Evolutionary conservation across 768 basidiomycete species (phyloP).

Genomic region (Gloeostereum incarnatum): DNA sequence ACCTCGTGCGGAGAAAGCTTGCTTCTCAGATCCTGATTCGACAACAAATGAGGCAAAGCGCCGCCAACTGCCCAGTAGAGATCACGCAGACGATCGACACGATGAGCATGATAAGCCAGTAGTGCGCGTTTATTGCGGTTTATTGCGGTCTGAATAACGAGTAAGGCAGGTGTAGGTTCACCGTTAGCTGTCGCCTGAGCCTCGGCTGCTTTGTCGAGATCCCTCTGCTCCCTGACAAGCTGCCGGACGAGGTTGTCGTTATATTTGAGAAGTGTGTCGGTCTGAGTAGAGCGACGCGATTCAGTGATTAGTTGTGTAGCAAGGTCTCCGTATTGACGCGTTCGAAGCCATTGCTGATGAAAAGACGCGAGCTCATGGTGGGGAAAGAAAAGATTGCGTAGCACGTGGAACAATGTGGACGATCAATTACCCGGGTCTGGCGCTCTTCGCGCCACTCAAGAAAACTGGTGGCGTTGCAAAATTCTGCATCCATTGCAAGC

Average conservation of each 20-base stretch:
- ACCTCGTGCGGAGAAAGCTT: constrained; percentile 76
- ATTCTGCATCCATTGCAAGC: background rate
- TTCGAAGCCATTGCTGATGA: too few relatives aligned
- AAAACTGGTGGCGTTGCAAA: background rate
- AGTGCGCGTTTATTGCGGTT: constrained; percentile 93
- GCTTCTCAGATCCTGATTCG: constrained; percentile 53
- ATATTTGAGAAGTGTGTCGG: constrained; percentile 84
- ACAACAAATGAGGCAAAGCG: constrained; percentile 74
- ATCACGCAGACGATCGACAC: constrained; percentile 74
- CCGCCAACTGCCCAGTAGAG: constrained; percentile 89
- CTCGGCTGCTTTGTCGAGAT: constrained; percentile 56
- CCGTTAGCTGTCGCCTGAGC: constrained; percentile 21
- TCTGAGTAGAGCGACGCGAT: constrained; percentile 75
- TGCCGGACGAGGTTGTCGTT: constrained; percentile 82
- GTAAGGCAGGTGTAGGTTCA: constrained; percentile 50
- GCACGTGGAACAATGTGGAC: too few relatives aligned
- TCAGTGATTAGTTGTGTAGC: constrained; percentile 84
- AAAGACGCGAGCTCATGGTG: constrained; percentile 6
- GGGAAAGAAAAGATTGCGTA: too few relatives aligned
- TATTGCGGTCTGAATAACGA: constrained; percentile 85
- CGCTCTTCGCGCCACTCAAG: background rate
- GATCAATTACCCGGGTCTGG: background rate
- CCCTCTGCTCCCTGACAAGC: constrained; percentile 86
- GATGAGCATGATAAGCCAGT: constrained; percentile 85
- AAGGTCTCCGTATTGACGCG: constrained; percentile 74